Base-by-base conservation (phyloP, 2,329 filamentous ascomycete species). In the Exophiala spinifera region DNA sequence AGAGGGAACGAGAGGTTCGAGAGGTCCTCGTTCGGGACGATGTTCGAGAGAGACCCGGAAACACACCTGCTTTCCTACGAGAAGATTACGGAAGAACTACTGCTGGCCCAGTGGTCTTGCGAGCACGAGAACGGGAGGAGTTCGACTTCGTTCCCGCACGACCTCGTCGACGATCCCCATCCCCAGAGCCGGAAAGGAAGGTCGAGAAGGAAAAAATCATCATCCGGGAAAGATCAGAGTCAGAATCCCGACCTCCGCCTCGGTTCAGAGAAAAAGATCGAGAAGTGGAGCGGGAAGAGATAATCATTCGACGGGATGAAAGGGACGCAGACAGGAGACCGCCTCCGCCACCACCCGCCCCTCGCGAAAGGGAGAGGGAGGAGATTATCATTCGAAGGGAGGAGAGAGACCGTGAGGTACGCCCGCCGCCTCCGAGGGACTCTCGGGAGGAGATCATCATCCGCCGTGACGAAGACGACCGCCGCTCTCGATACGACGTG, bases 381-480 rank as follows among this genome's bases (percentile, higher is more conserved):
- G 69, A 69, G 49, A 66, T 74, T 42, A 65, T 71, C 37, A 67
- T 74, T 45, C 61, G 68, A 25, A 64, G 65, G 52, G 63, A 66
- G 7, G 64, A 69, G 31, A 60, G 60, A 34, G 60, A 61, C 8
- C 46, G 49, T 40, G 57, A 61, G 33, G 21, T 51, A 5, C 46
- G 56, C 19, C 55, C 55, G 23, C 55, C 55, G 8, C 55, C 56
- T 7, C 53, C 54, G 15, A 46, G 53, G 42, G 55, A 60, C 17
- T 61, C 65, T 57, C 47, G 69, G 25, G 77, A 80, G 51, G 76
- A 79, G 58, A 72, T 79, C 53, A 72, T 74, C 54, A 77, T 80
- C 67, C 61, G 67, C 28, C 65, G 64, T 46, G 62, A 65, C 10
- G 63, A 68, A 43, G 54, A 57, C 25, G 61, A 57, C 37, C 57